Evolutionary conservation across 2,329 filamentous ascomycete genomes (phyloP).

Genomic region (Trichoderma harzianum): DNA sequence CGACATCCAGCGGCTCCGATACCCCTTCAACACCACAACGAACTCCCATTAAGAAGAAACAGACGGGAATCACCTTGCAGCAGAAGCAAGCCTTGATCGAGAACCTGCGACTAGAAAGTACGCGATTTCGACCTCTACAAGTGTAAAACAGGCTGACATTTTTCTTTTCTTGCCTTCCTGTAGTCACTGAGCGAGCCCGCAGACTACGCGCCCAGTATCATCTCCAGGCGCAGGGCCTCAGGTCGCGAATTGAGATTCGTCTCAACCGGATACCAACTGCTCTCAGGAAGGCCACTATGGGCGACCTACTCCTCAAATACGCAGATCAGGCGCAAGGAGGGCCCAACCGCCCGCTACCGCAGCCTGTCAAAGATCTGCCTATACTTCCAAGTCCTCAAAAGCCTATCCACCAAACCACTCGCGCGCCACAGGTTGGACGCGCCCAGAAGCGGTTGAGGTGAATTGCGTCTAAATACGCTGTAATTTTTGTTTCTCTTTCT

Average conservation of each 20-base stretch:
- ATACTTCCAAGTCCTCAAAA: slow-evolving; percentile 37
- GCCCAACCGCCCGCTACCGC: slow-evolving; percentile 35
- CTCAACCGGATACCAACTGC: slow-evolving; percentile 85
- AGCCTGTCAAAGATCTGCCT: slow-evolving; percentile 49
- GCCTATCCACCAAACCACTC: slow-evolving; percentile 27
- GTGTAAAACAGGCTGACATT: slow-evolving; percentile 19
- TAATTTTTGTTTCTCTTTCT: slow-evolving; percentile 1
- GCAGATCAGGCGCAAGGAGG: slow-evolving; percentile 40
- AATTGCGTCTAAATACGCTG: slow-evolving; percentile 24
- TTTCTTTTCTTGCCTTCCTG: neutral
- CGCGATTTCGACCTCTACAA: slow-evolving; percentile 27
- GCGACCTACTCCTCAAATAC: slow-evolving; percentile 63
- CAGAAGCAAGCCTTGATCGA: slow-evolving; percentile 88
- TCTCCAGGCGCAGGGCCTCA: slow-evolving; percentile 79
- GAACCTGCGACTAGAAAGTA: slow-evolving; percentile 86
- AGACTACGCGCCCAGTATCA: slow-evolving; percentile 87
- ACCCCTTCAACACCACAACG: slow-evolving; percentile 41
- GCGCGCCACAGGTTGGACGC: slow-evolving; percentile 25
- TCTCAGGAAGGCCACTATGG: slow-evolving; percentile 76
- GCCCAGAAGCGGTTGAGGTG: slow-evolving; percentile 52
- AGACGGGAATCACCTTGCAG: slow-evolving; percentile 58
- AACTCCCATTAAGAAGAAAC: slow-evolving; percentile 62
- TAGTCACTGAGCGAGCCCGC: slow-evolving; percentile 83
- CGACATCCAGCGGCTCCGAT: slow-evolving; percentile 25
- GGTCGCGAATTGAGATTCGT: slow-evolving; percentile 84